These are phyloP conservation scores for Vitis cinerea DNA, from an alignment of 164 flowering plant genomes.

Conservation along the genomic window DNA sequence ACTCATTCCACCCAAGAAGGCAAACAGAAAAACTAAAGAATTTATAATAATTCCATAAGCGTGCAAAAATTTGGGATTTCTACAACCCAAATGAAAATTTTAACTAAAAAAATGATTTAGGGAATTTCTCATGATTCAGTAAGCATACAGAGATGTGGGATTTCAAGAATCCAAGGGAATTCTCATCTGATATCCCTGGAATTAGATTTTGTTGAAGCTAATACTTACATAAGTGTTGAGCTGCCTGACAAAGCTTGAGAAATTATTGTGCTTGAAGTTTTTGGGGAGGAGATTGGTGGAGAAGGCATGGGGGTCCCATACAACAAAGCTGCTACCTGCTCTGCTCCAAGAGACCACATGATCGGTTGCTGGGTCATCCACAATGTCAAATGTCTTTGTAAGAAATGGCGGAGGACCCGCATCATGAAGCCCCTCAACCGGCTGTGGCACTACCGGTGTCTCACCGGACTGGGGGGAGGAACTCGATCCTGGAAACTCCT, in stretches of 20 bases:
- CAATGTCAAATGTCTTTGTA: constrained; percentile 65
- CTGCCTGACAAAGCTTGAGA: constrained; percentile 70
- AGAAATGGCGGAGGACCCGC: constrained; percentile 70
- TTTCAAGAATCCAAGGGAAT: neutral
- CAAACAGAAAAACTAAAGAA: neutral
- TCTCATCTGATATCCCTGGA: neutral
- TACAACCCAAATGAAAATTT: neutral
- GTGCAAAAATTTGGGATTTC: neutral
- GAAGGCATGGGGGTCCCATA: constrained; percentile 69
- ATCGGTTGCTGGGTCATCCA: constrained; percentile 50
- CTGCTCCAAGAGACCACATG: constrained; percentile 59
- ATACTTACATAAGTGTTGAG: constrained; percentile 65
- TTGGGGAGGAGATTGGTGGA: constrained; percentile 44
- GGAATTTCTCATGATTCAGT: too few relatives aligned
- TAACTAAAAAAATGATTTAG: neutral
- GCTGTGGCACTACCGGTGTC: constrained; percentile 17
- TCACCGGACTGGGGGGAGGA: constrained; percentile 19
- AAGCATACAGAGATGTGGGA: neutral
- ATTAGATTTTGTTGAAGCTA: neutral
- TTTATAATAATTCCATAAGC: neutral
- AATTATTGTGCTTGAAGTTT: constrained; percentile 60
- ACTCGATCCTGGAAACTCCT: constrained; percentile 31
- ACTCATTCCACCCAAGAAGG: too few relatives aligned
- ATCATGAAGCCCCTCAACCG: constrained; percentile 63
- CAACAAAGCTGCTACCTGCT: constrained; percentile 52